Evolutionary conservation across 2,329 filamentous ascomycete genomes (phyloP).

Genomic region (Pseudocercospora ulei): DNA sequence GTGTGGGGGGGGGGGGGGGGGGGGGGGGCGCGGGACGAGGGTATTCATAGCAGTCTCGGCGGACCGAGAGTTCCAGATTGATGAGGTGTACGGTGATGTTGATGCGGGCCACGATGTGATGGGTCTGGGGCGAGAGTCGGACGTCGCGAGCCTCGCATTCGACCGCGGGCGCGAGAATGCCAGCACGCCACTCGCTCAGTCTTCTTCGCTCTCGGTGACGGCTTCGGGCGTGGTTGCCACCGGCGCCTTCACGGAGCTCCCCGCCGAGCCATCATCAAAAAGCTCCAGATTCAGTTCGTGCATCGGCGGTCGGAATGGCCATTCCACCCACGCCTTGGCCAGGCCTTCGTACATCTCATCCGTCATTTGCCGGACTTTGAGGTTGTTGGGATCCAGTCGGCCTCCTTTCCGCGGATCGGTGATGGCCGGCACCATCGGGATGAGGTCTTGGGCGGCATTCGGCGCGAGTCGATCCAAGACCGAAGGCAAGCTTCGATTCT

Average conservation of each 20-base stretch:
- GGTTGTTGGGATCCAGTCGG: constrained; percentile 36
- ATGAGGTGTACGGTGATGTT: not conserved
- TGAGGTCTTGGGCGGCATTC: constrained; percentile 50
- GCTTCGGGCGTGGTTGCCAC: constrained; percentile 10
- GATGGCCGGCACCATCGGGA: constrained; percentile 44
- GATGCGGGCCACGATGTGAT: not conserved
- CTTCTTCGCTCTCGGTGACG: constrained; percentile 1
- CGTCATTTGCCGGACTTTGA: constrained; percentile 46
- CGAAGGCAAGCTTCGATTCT: constrained; percentile 36
- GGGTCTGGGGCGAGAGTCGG: not conserved
- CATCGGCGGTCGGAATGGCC: constrained; percentile 48
- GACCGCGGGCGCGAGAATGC: not conserved
- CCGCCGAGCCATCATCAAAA: constrained; percentile 1
- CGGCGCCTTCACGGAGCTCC: not conserved
- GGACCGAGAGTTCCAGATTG: too few relatives aligned
- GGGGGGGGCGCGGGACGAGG: too few relatives aligned
- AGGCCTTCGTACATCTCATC: constrained; percentile 50
- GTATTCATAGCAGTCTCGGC: too few relatives aligned
- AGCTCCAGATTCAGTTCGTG: constrained; percentile 22
- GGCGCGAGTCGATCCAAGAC: constrained; percentile 49
- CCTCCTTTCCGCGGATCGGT: constrained; percentile 44
- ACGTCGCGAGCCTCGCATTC: not conserved
- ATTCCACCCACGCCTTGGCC: constrained; percentile 52
- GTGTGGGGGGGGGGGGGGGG: too few relatives aligned
- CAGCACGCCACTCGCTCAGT: not conserved